Conservation (phyloP, 2,329 filamentous ascomycete species). For the Lasiodiplodia hormozganensis region DNA sequence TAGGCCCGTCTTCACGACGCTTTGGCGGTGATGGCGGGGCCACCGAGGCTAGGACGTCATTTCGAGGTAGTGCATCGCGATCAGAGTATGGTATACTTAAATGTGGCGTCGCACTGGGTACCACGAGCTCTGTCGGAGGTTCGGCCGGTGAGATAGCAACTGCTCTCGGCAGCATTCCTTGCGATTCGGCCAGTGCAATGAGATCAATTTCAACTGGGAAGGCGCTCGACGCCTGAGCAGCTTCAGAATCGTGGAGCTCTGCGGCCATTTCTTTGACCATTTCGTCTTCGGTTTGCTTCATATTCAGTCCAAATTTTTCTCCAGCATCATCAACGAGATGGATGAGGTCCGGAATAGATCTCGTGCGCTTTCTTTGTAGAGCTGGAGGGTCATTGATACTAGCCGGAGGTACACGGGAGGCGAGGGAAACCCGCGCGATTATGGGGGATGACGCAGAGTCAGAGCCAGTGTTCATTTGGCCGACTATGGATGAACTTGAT, state of each 20-base stretch:
- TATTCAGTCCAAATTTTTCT: constrained; percentile 45
- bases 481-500: constrained; percentile 39
- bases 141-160: neutral
- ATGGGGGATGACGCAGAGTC: constrained; percentile 1
- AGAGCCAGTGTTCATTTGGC: constrained; percentile 18
- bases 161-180: neutral
- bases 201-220: neutral
- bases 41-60: neutral
- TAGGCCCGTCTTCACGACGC: neutral
- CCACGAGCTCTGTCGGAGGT: neutral
- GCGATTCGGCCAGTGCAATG: neutral
- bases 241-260: neutral
- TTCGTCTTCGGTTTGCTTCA: constrained; percentile 31
- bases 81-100: neutral
- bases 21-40: constrained; percentile 1
- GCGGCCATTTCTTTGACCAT: constrained; percentile 1
- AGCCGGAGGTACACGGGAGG: constrained; percentile 4
- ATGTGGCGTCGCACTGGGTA: neutral
- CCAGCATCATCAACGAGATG: constrained; percentile 46
- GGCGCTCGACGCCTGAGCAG: neutral
- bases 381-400: constrained; percentile 42
- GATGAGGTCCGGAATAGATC: constrained; percentile 44
- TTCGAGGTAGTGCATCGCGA: neutral
- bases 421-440: constrained; percentile 22
- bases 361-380: constrained; percentile 36